Percentiles rank a stretch among this genome's conserved stretches.
phyloP scores from a whole-genome alignment of 73 alveolate genomes.

The Paramecium tetraurelia region DNA sequence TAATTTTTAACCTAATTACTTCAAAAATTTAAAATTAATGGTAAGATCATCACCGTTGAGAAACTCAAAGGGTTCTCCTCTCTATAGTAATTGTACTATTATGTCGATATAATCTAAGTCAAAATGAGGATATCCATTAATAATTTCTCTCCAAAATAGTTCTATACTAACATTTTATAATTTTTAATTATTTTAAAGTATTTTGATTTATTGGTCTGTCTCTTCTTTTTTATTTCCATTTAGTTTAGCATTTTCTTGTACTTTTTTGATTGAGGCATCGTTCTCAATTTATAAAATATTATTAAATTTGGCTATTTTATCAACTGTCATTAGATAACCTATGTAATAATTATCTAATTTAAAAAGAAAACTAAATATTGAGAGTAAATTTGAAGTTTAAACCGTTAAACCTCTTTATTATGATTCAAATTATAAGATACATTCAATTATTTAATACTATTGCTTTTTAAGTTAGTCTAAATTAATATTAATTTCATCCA shows the following conservation, averaged over 20 bases:
- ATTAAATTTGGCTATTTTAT: neutral
- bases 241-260: neutral
- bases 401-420: no score
- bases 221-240: neutral
- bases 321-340: neutral
- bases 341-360: neutral
- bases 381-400: neutral
- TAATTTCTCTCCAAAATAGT: slow-evolving; percentile 44
- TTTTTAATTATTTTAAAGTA: neutral
- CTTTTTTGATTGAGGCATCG: neutral
- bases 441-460: no score
- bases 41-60: slow-evolving; percentile 50
- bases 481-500: neutral
- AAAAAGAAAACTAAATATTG: no score
- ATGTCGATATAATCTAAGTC: neutral
- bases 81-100: neutral
- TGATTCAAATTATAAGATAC: no score
- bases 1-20: neutral
- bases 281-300: neutral
- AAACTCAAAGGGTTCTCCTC: slow-evolving; percentile 59
- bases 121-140: neutral
- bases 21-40: neutral
- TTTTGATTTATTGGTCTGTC: neutral
- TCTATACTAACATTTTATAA: neutral
- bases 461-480: neutral